Evolutionary conservation across 2,329 filamentous ascomycete genomes (phyloP).

Genomic region (Hirsutella thompsonii): DNA sequence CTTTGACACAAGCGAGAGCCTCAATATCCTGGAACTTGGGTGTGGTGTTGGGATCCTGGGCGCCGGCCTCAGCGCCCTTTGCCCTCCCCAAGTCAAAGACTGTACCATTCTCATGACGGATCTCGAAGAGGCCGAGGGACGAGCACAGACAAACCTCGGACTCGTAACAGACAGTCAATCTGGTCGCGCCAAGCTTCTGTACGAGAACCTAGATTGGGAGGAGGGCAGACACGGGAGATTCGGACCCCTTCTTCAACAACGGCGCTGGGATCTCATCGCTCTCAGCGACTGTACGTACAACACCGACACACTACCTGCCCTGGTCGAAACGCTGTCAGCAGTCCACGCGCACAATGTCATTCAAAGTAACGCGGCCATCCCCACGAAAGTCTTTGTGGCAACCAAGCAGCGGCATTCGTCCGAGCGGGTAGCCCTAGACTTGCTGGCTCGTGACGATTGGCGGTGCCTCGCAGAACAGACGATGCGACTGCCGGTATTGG

Average conservation of each 20-base stretch:
- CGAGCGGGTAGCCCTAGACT: constrained; percentile 33
- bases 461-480: constrained; percentile 23
- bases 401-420: constrained; percentile 44
- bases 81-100: constrained; percentile 9
- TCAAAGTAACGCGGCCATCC: constrained; percentile 7
- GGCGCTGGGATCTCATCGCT: constrained; percentile 38
- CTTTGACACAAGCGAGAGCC: constrained; percentile 11
- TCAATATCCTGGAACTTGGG: constrained; percentile 41
- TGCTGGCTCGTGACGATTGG: constrained; percentile 35
- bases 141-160: constrained; percentile 33
- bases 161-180: constrained; percentile 9
- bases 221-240: constrained; percentile 32
- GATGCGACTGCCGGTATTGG: constrained; percentile 32
- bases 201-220: constrained; percentile 46
- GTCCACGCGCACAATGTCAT: constrained; percentile 26
- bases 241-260: constrained; percentile 23
- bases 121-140: constrained; percentile 37
- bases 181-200: constrained; percentile 20
- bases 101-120: constrained; percentile 40
- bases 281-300: constrained; percentile 52
- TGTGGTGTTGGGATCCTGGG: constrained; percentile 44
- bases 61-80: constrained; percentile 29
- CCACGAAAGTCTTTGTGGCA: constrained; percentile 32
- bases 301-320: constrained; percentile 37
- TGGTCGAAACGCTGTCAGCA: constrained; percentile 39